Percentiles rank a stretch among this genome's conserved stretches.
Evolutionary conservation across 208 protist genomes (phyloP).

Genomic region (Leishmania major): DNA sequence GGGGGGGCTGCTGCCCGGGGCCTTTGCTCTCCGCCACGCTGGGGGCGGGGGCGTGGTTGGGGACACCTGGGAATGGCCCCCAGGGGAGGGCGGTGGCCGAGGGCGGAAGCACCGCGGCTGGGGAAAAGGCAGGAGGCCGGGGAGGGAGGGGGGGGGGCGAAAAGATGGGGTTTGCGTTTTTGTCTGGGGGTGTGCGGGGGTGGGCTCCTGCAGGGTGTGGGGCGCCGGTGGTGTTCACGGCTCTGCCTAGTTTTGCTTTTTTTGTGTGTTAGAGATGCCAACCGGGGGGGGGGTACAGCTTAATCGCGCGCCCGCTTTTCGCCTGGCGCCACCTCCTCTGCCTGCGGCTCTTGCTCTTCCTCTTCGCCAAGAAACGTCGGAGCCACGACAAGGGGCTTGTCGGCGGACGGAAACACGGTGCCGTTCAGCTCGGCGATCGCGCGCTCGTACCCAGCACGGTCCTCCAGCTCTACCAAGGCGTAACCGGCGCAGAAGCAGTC

Average conservation of each 20-base stretch:
- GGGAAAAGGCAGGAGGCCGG: too few species aligned
- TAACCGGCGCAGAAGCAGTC: slow-evolving; percentile 81
- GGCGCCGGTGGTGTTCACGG: too few species aligned
- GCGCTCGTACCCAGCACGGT: slow-evolving; percentile 56
- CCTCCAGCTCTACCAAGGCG: slow-evolving; percentile 75
- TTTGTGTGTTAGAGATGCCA: background rate
- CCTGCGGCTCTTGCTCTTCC: slow-evolving; percentile 45
- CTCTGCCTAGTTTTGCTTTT: background rate
- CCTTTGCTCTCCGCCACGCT: background rate
- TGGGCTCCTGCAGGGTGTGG: too few species aligned
- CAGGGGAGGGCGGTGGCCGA: too few species aligned
- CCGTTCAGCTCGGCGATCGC: slow-evolving; percentile 67
- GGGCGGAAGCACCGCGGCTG: too few species aligned
- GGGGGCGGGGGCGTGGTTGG: background rate
- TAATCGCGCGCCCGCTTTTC: slow-evolving; percentile 43
- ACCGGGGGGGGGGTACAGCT: background rate
- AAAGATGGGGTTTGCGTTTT: too few species aligned
- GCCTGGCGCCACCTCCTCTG: slow-evolving; percentile 14
- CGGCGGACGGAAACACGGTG: slow-evolving; percentile 38
- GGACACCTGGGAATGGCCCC: too few species aligned
- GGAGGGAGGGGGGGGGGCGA: too few species aligned
- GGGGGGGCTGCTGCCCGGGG: background rate
- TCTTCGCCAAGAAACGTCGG: slow-evolving; percentile 81
- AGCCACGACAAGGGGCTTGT: slow-evolving; percentile 46
- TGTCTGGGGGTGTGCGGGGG: background rate